Evolutionary conservation across 805 yeast species (phyloP).

Genomic region (Myxozyma lipomycoides): DNA sequence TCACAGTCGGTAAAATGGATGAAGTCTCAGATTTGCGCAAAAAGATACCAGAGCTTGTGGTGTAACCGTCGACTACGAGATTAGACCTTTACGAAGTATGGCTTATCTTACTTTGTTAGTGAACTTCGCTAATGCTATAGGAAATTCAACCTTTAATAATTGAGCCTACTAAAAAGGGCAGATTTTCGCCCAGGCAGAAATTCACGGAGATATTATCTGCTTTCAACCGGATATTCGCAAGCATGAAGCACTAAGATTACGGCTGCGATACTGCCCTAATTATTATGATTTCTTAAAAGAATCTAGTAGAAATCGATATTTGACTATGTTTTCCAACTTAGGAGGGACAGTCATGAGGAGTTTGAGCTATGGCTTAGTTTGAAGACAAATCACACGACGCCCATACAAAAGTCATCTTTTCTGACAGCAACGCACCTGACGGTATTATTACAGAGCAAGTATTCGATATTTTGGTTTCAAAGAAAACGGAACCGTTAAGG

Average conservation of each 20-base stretch:
- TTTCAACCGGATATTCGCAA: slow-evolving; percentile 32
- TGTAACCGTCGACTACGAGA: slow-evolving; percentile 33
- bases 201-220: slow-evolving; percentile 40
- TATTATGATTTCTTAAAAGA: slow-evolving; percentile 37
- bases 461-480: slow-evolving; percentile 66
- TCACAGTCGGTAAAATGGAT: slow-evolving; percentile 49
- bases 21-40: slow-evolving; percentile 38
- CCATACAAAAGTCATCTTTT: slow-evolving; percentile 52
- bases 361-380: slow-evolving; percentile 62
- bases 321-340: slow-evolving; percentile 31
- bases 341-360: slow-evolving; percentile 34
- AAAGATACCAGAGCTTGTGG: slow-evolving; percentile 28
- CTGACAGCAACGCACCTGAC: slow-evolving; percentile 59
- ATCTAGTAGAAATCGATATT: slow-evolving; percentile 33
- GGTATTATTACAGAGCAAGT: slow-evolving; percentile 67
- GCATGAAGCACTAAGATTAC: slow-evolving; percentile 17
- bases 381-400: slow-evolving; percentile 51
- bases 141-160: slow-evolving; percentile 39
- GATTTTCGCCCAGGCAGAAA: slow-evolving; percentile 36
- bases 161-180: slow-evolving; percentile 31
- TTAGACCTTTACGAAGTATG: slow-evolving; percentile 23
- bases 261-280: slow-evolving; percentile 15
- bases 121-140: too few species aligned
- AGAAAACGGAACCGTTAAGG: slow-evolving; percentile 52
- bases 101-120: background rate